These are phyloP conservation scores for Decorospora gaudefroyi DNA, from an alignment of 2,329 filamentous ascomycete species.

Conservation along the genomic window DNA sequence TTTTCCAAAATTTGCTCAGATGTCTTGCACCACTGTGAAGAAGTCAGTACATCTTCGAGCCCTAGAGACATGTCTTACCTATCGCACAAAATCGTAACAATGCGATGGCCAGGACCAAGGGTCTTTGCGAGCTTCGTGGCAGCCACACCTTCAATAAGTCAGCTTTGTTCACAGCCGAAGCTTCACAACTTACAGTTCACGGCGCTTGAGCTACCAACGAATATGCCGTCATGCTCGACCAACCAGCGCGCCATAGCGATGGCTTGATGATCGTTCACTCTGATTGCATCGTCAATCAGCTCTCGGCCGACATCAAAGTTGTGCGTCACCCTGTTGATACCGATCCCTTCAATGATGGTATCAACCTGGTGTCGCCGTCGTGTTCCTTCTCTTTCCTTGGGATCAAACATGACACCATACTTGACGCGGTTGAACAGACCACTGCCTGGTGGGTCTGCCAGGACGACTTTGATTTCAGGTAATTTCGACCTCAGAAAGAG, in stretches of 20 bases:
- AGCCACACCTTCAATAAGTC: constrained; percentile 58
- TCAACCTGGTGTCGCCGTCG: constrained; percentile 89
- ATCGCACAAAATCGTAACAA: constrained; percentile 87
- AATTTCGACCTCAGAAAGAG: constrained; percentile 77
- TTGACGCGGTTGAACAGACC: constrained; percentile 90
- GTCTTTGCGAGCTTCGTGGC: constrained; percentile 70
- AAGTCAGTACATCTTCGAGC: constrained; percentile 12
- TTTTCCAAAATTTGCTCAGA: constrained; percentile 83
- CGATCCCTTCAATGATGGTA: constrained; percentile 93
- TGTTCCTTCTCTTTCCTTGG: constrained; percentile 88
- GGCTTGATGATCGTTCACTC: constrained; percentile 86
- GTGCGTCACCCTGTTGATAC: constrained; percentile 89
- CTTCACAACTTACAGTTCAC: constrained; percentile 73
- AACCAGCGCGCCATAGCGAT: constrained; percentile 94
- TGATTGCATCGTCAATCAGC: constrained; percentile 86
- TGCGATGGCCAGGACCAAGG: constrained; percentile 63
- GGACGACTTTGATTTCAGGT: constrained; percentile 69
- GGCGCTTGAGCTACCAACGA: constrained; percentile 91
- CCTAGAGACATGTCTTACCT: constrained; percentile 30
- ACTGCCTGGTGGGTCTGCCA: constrained; percentile 93
- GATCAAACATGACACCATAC: constrained; percentile 93
- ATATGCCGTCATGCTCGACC: constrained; percentile 93
- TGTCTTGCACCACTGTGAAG: constrained; percentile 67
- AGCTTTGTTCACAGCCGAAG: constrained; percentile 13
- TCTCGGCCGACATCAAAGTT: constrained; percentile 90